A percentile compares a stretch with the other conserved stretches of the same genome.
These are phyloP conservation scores for Colletotrichum tabaci DNA, from an alignment of 2,329 filamentous ascomycete species.

Conservation along the genomic window DNA sequence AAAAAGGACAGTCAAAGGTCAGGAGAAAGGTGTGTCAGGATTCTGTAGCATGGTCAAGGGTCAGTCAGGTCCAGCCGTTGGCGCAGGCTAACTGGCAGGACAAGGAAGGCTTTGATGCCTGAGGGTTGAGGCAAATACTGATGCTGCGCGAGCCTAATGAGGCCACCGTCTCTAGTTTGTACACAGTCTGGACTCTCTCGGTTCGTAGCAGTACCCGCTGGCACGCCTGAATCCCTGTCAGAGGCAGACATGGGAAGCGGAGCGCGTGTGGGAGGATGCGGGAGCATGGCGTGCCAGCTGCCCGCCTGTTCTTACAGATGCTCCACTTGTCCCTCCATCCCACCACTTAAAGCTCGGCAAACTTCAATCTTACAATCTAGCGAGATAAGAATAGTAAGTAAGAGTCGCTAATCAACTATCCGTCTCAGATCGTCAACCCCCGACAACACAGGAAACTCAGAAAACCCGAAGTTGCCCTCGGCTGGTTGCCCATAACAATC, in stretches of 20 bases:
- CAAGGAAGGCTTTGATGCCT: constrained; percentile 22
- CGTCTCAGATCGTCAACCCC: constrained; percentile 19
- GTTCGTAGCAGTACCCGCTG: neutral
- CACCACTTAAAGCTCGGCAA: constrained; percentile 25
- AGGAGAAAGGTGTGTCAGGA: constrained; percentile 43
- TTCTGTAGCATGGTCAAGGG: constrained; percentile 40
- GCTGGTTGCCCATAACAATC: neutral
- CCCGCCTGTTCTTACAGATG: neutral
- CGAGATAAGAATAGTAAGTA: constrained; percentile 34
- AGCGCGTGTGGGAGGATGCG: neutral
- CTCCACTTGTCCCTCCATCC: neutral
- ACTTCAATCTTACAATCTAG: constrained; percentile 20
- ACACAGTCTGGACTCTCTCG: neutral
- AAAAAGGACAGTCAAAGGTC: constrained; percentile 11
- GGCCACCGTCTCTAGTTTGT: constrained; percentile 6
- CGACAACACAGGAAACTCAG: neutral
- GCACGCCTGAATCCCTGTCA: neutral
- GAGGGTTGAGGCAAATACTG: constrained; percentile 24
- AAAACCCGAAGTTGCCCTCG: neutral
- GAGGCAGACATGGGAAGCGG: neutral
- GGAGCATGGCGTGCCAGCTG: constrained; percentile 26
- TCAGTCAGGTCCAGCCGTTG: constrained; percentile 30
- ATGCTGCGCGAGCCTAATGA: neutral
- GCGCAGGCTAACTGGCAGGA: constrained; percentile 27
- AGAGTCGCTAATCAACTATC: constrained; percentile 13